phyloP scores from a whole-genome alignment of 805 yeast genomes.

The Teunomyces lycoperdinae region DNA sequence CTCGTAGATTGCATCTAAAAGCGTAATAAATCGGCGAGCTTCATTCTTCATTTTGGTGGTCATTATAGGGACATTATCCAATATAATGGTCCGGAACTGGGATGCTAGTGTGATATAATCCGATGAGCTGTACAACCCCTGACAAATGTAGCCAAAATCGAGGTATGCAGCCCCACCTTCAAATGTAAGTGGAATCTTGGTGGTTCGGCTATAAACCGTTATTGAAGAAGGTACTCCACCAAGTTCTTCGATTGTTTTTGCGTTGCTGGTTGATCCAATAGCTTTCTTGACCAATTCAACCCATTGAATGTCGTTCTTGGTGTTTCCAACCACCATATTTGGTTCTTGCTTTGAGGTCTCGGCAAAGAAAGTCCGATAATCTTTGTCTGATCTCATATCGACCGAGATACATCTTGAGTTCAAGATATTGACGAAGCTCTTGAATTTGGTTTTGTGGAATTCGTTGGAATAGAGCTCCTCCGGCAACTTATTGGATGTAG shows the following conservation, averaged over 20 bases:
- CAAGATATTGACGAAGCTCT: conserved; percentile 53
- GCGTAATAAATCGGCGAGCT: conserved; percentile 64
- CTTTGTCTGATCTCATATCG: conserved; percentile 59
- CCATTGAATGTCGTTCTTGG: conserved; percentile 34
- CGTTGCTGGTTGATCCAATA: background rate
- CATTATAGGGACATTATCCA: conserved; percentile 61
- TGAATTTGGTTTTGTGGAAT: conserved; percentile 57
- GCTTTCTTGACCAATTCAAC: conserved; percentile 19
- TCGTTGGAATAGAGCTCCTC: conserved; percentile 68
- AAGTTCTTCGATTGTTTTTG: conserved; percentile 13
- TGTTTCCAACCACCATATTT: conserved; percentile 27
- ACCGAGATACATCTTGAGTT: conserved; percentile 57
- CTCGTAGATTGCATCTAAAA: conserved; percentile 69
- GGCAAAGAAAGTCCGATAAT: conserved; percentile 45
- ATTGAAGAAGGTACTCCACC: conserved; percentile 28
- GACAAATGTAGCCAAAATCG: conserved; percentile 54
- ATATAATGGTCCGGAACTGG: conserved; percentile 50
- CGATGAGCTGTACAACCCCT: conserved; percentile 57
- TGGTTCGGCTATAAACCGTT: conserved; percentile 54
- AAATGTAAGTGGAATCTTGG: conserved; percentile 45
- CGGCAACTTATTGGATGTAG: conserved; percentile 71
- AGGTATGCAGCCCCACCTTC: conserved; percentile 38
- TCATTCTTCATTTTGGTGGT: conserved; percentile 58
- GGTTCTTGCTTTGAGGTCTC: conserved; percentile 16
- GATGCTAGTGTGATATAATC: conserved; percentile 71